A percentile compares a stretch with the other conserved stretches of the same genome.
Conservation (phyloP, 139 green algal species). For the Volvox reticuliferus region DNA sequence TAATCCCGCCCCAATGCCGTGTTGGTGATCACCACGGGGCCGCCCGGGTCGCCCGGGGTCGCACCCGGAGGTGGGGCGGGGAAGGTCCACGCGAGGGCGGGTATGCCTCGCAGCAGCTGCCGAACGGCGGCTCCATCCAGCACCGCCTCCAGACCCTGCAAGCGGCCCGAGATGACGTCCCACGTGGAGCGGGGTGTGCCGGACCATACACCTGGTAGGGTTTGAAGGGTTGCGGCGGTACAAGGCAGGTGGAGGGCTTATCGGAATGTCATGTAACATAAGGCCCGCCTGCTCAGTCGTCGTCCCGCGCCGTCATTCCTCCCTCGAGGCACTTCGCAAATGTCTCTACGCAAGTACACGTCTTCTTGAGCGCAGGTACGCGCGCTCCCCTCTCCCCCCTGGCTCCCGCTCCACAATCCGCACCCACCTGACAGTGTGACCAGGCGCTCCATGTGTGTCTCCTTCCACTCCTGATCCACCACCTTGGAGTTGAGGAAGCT, state of each 20-base stretch:
- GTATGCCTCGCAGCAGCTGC: slow-evolving; percentile 22
- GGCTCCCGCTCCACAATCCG: neutral
- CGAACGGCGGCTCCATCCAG: neutral
- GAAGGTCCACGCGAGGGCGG: slow-evolving; percentile 34
- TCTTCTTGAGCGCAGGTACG: neutral
- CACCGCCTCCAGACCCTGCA: slow-evolving; percentile 40
- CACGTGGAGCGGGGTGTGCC: neutral
- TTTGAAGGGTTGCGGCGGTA: neutral
- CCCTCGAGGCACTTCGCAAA: no score
- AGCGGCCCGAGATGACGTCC: slow-evolving; percentile 24
- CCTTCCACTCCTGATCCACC: slow-evolving; percentile 35
- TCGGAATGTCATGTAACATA: no score
- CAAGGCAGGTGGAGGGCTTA: neutral
- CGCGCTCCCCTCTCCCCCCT: neutral
- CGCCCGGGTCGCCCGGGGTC: neutral
- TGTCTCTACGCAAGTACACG: neutral
- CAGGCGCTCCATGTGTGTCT: slow-evolving; percentile 12
- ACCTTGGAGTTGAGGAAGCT: neutral
- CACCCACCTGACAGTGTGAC: slow-evolving; percentile 10
- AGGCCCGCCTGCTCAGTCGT: no score
- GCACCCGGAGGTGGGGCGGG: neutral
- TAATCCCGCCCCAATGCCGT: neutral
- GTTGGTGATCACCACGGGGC: neutral
- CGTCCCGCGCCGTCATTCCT: no score
- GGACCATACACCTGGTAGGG: slow-evolving; percentile 9